Evolutionary conservation across 176 grass and related monocot genomes (phyloP), one percentile per base, ranked within the genome.

Genomic region (Carex myosuroides): DNA sequence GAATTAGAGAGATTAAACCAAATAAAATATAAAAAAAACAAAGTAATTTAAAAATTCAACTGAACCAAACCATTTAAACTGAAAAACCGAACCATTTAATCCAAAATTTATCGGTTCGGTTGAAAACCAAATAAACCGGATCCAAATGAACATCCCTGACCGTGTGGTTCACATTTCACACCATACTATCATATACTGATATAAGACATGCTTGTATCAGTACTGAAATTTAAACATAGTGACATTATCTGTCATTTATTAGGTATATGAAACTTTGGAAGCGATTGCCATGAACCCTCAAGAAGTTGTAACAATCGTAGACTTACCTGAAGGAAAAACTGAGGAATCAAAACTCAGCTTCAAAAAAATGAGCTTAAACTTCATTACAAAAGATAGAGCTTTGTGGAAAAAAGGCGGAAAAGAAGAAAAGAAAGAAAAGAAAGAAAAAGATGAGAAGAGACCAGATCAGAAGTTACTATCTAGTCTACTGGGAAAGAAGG

Each of bases 211-310:
- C 32, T 5, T 3, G 37, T 72, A 20, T 39, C 29, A 13, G 30
- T 5, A 58, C 17, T 79, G 48, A 33, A 20, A 82, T 62, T 17
- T 13, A 53, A 62, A 48, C 80, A 67, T 52, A 4, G 18, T 39
- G 12, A 20, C 32, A 50, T 81, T 44, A 54, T 82, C 10, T 66
- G 22, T 50, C 2, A 9, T 62, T 44, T 29, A 64, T 82, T 66
- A 82, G 80, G 80, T 82, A 64, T 82, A 82, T 66, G 80, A 82
- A 82, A 82, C 80, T n/a, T 30, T 82, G 29, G 80, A 82, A 82
- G 80, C 61, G 11, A 82, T 82, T 54, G 39, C 80, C n/a, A 65
- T 82, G 8, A 82, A 82, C 63, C 80, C 80, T n/a, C 80, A 67
- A 67, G 80, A 82, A 82, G 61, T 62, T 63, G 39, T 82, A 64